Conservation (phyloP, 306 rosid species). For the Adenanthera pavonina region DNA sequence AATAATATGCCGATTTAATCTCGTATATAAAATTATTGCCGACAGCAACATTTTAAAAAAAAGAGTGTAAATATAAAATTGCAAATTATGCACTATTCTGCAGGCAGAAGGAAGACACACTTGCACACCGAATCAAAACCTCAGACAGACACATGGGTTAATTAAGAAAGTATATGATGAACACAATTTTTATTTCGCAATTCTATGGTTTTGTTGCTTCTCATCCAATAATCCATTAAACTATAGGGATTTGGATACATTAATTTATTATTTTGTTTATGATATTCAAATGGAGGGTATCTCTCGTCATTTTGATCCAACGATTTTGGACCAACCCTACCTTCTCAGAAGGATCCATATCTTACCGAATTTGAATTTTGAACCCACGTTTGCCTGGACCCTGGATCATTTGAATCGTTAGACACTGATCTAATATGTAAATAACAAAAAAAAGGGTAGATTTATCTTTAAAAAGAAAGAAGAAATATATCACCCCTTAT, state of each 20-base stretch:
- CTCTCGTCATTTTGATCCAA: conserved; percentile 39
- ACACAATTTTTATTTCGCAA: neutral
- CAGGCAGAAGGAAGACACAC: conserved; percentile 21
- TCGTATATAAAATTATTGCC: conserved; percentile 45
- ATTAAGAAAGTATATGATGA: conserved; percentile 45
- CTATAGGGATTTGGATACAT: too few relatives aligned
- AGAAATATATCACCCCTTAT: too few relatives aligned
- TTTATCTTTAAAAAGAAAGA: too few relatives aligned
- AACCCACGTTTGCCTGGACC: too few relatives aligned
- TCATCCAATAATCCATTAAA: neutral
- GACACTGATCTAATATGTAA: too few relatives aligned
- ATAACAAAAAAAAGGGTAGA: too few relatives aligned
- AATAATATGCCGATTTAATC: conserved; percentile 18
- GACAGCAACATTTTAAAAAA: conserved; percentile 37
- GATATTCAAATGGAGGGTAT: conserved; percentile 40
- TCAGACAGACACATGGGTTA: conserved; percentile 59
- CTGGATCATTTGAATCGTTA: too few relatives aligned
- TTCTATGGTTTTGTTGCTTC: conserved; percentile 7
- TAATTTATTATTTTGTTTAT: conserved; percentile 21
- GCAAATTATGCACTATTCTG: conserved; percentile 12
- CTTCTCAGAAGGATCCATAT: conserved; percentile 47
- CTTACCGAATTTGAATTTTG: too few relatives aligned
- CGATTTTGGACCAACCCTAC: conserved; percentile 35
- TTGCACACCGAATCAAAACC: conserved; percentile 27
- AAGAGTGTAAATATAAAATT: neutral